Percentiles rank a stretch among this genome's conserved stretches.
Evolutionary conservation across 2,329 filamentous ascomycete genomes (phyloP).

Genomic region (Parastagonospora nodorum): DNA sequence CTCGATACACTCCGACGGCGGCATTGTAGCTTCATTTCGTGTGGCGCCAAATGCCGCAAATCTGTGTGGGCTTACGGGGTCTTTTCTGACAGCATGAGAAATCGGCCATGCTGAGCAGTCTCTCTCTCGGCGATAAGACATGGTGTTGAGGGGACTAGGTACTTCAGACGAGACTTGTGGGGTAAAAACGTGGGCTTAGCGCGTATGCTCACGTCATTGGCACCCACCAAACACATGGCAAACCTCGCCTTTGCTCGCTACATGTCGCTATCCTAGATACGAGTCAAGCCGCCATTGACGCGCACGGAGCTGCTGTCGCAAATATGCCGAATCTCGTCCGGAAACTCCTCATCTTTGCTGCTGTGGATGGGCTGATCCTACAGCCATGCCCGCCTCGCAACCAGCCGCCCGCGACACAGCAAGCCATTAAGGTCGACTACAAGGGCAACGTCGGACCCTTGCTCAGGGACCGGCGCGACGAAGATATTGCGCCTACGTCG

Average conservation of each 20-base stretch:
- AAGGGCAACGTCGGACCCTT: conserved; percentile 60
- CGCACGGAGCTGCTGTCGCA: conserved; percentile 1
- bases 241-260: too few species aligned
- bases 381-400: conserved; percentile 67
- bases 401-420: conserved; percentile 59
- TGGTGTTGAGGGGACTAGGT: too few species aligned
- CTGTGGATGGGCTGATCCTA: conserved; percentile 80
- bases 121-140: too few species aligned
- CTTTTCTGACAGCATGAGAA: too few species aligned
- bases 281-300: conserved; percentile 3
- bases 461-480: conserved; percentile 46
- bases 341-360: conserved; percentile 79
- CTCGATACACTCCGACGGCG: too few species aligned
- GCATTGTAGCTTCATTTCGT: too few species aligned
- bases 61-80: too few species aligned
- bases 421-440: conserved; percentile 73
- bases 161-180: too few species aligned
- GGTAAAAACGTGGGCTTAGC: neutral
- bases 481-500: conserved; percentile 44
- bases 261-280: neutral
- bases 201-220: conserved; percentile 4
- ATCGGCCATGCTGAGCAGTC: too few species aligned
- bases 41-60: too few species aligned
- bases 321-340: conserved; percentile 77
- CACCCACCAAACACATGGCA: neutral